phyloP scores from a whole-genome alignment of 2,329 filamentous ascomycete species.

The Colletotrichum musicola region DNA sequence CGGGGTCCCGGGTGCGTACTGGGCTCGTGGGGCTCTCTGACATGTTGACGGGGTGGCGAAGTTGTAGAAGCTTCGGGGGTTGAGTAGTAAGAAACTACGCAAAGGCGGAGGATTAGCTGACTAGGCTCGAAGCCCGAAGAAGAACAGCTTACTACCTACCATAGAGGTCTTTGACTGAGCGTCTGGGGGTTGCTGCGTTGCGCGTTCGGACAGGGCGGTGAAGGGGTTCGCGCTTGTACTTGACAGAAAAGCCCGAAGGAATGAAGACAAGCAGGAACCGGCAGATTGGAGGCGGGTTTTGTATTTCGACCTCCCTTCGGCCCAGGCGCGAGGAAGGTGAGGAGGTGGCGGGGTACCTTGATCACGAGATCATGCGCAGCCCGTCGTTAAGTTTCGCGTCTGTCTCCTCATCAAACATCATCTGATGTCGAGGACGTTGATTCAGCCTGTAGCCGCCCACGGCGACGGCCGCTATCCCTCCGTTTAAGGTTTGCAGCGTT shows the following conservation, averaged over 20 bases:
- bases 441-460: slow-evolving; percentile 22
- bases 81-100: too few species aligned
- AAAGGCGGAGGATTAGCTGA: too few species aligned
- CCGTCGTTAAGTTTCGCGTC: slow-evolving; percentile 28
- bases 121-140: too few species aligned
- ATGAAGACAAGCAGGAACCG: background rate
- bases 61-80: too few species aligned
- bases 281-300: slow-evolving; percentile 5
- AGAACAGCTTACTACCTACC: too few species aligned
- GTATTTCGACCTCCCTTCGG: background rate
- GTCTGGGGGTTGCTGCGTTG: too few species aligned
- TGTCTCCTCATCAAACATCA: slow-evolving; percentile 38
- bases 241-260: background rate
- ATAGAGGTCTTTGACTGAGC: too few species aligned
- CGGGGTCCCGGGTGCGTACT: slow-evolving; percentile 23
- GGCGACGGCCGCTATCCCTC: slow-evolving; percentile 7
- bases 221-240: background rate
- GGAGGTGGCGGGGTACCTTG: slow-evolving; percentile 22
- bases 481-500: slow-evolving; percentile 25
- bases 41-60: slow-evolving; percentile 11
- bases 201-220: background rate
- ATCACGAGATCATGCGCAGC: slow-evolving; percentile 25
- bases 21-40: slow-evolving; percentile 29
- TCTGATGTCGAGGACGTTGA: slow-evolving; percentile 26
- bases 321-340: background rate